These are phyloP conservation scores for Parastagonospora nodorum DNA, from an alignment of 2,329 filamentous ascomycete species.

Conservation along the genomic window DNA sequence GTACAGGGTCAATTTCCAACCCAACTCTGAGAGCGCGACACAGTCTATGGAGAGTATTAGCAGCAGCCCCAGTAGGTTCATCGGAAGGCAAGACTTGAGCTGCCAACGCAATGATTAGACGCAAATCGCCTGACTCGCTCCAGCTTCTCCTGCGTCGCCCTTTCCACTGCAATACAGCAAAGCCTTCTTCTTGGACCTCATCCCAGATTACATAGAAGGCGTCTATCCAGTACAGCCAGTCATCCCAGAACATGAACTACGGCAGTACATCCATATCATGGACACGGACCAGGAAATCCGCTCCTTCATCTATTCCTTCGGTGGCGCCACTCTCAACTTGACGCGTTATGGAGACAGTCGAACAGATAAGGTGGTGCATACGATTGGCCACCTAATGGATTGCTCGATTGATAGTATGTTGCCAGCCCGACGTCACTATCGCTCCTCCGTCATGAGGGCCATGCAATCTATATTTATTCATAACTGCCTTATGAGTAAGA, in stretches of 20 bases:
- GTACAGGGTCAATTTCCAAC: constrained; percentile 11
- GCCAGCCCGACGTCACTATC: constrained; percentile 47
- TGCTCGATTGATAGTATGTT: constrained; percentile 45
- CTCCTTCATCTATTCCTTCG: constrained; percentile 53
- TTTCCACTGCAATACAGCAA: constrained; percentile 25
- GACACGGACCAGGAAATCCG: constrained; percentile 44
- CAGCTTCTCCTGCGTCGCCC: constrained; percentile 24
- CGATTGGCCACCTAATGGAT: constrained; percentile 41
- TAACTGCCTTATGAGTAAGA: constrained; percentile 54
- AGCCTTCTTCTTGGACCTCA: constrained; percentile 49
- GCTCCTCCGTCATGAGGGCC: constrained; percentile 52
- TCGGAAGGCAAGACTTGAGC: too few relatives aligned
- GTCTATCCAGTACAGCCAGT: constrained; percentile 57
- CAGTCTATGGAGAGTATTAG: constrained; percentile 20
- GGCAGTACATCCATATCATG: constrained; percentile 44
- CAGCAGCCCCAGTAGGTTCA: constrained; percentile 25
- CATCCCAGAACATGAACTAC: constrained; percentile 50
- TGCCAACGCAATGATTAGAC: too few relatives aligned
- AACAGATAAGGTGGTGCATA: constrained; percentile 38
- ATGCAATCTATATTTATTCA: constrained; percentile 61
- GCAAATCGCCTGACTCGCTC: constrained; percentile 4
- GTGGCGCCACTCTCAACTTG: constrained; percentile 53
- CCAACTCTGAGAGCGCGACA: constrained; percentile 15
- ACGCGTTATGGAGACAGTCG: constrained; percentile 42
- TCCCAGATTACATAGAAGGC: constrained; percentile 51